Evolutionary conservation across 257 asterid genomes (phyloP).

Genomic region (Solanum sparsipilum): DNA sequence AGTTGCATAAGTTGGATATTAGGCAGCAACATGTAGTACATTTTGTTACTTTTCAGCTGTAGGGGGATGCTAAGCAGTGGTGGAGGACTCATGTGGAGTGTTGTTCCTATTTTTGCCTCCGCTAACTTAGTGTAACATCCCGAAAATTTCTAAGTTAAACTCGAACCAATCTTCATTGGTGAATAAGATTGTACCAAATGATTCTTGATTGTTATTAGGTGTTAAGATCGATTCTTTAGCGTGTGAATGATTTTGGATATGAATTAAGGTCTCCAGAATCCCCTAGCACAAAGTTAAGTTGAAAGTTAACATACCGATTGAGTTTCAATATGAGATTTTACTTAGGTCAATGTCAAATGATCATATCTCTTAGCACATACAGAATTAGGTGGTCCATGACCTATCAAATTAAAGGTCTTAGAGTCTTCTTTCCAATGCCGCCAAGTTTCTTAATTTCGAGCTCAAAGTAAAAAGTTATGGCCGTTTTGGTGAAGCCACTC

Average conservation of each 20-base stretch:
- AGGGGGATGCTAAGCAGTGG: neutral
- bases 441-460: neutral
- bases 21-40: neutral
- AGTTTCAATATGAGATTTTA: neutral
- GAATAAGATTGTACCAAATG: too few relatives aligned
- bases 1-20: neutral
- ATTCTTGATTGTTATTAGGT: too few relatives aligned
- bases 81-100: neutral
- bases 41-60: neutral
- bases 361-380: neutral
- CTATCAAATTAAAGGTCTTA: neutral
- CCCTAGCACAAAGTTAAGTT: neutral
- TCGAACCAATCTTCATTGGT: too few relatives aligned
- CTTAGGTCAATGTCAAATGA: neutral
- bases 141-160: too few relatives aligned
- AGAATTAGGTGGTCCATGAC: neutral
- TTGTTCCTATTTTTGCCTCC: neutral
- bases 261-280: neutral
- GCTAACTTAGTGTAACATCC: neutral
- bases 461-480: neutral
- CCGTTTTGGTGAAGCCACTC: neutral
- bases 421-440: neutral
- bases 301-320: neutral
- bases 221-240: neutral
- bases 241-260: neutral